Conservation (phyloP, 1,139 yeast species). For the Magnusiomyces suaveolens region DNA sequence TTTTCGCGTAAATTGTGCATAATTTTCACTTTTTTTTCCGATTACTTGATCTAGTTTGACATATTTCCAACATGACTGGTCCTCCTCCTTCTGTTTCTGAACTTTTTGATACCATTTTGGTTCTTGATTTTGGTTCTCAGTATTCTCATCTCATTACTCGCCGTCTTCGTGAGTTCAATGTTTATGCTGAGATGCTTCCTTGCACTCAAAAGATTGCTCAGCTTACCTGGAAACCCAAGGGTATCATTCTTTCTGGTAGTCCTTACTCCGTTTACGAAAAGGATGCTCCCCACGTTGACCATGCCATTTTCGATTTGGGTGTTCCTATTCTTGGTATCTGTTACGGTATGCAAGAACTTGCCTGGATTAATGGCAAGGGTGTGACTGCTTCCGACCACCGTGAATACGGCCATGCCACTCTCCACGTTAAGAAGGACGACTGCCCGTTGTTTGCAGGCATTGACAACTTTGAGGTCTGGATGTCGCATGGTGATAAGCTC, state of each 20-base stretch:
- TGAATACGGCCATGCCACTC: constrained; percentile 94
- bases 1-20: no score
- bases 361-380: constrained; percentile 95
- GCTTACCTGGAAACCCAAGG: constrained; percentile 89
- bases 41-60: no score
- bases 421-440: constrained; percentile 51
- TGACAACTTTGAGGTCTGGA: constrained; percentile 94
- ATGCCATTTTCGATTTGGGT: constrained; percentile 74
- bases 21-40: no score
- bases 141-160: constrained; percentile 95
- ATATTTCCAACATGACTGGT: constrained; percentile 1
- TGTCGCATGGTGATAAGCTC: constrained; percentile 98
- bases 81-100: constrained; percentile 43
- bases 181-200: constrained; percentile 98
- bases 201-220: constrained; percentile 95
- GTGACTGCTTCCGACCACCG: constrained; percentile 96
- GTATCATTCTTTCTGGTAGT: constrained; percentile 92
- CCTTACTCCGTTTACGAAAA: constrained; percentile 95
- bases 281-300: constrained; percentile 97
- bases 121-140: constrained; percentile 96
- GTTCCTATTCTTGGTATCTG: constrained; percentile 97
- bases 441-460: constrained; percentile 69
- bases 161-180: constrained; percentile 94
- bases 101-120: constrained; percentile 91
- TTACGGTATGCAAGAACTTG: constrained; percentile 98